A percentile compares a stretch with the other conserved stretches of the same genome.
Conservation (phyloP, 2,329 filamentous ascomycete genomes). For the Fusarium succisae region DNA sequence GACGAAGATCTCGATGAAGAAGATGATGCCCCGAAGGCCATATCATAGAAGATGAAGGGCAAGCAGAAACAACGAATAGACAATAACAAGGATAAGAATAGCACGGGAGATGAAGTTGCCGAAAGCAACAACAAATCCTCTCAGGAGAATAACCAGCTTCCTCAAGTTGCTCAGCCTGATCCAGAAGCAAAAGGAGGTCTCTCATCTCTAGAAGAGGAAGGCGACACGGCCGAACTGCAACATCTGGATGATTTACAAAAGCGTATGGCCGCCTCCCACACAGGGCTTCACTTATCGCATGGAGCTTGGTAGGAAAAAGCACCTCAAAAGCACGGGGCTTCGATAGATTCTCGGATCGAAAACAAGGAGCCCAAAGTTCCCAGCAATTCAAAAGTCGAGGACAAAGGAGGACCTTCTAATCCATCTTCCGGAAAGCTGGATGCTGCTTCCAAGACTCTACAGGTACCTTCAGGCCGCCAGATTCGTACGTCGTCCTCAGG, state of each 20-base stretch:
- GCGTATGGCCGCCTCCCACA: not conserved
- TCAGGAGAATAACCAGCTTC: not conserved
- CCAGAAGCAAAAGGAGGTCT: not conserved
- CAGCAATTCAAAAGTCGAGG: not conserved
- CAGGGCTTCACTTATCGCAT: not conserved
- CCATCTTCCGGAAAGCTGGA: not conserved
- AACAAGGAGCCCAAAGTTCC: not conserved
- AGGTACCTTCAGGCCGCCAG: not conserved
- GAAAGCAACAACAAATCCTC: not conserved
- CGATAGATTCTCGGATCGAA: not conserved
- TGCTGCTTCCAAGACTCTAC: not conserved
- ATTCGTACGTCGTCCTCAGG: not conserved
- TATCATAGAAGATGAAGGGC: slow-evolving; percentile 46
- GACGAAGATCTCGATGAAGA: slow-evolving; percentile 54
- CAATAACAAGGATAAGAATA: not conserved
- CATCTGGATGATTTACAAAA: not conserved
- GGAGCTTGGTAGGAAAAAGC: not conserved
- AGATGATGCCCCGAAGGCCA: slow-evolving; percentile 43
- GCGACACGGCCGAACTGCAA: not conserved
- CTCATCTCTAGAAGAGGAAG: not conserved
- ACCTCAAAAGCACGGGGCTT: not conserved
- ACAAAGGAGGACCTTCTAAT: not conserved
- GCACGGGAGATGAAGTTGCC: not conserved
- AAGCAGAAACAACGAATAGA: not conserved
- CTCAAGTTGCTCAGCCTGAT: not conserved